Percentiles rank a stretch among this genome's conserved stretches.
Conservation (phyloP, 139 green algal species). For the Chlamydomonas eustigma region DNA sequence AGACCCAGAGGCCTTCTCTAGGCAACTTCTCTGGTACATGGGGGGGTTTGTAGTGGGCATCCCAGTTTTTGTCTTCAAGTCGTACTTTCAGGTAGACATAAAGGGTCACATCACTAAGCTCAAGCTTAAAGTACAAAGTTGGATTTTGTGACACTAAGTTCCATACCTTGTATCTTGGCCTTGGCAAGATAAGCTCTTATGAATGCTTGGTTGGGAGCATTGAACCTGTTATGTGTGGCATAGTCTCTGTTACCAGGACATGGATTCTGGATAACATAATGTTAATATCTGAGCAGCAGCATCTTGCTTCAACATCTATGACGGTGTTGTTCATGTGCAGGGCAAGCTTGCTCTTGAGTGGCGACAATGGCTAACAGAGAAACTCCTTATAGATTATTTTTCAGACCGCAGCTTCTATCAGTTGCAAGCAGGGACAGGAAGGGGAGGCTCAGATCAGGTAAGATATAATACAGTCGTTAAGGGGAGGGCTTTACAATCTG, state of each 20-base stretch:
- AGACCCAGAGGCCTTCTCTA: conserved; percentile 67
- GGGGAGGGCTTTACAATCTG: too few species aligned
- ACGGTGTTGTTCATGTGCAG: too few species aligned
- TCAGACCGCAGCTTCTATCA: conserved; percentile 84
- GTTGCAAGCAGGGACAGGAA: conserved; percentile 49
- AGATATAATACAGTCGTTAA: too few species aligned
- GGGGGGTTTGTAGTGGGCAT: conserved; percentile 67
- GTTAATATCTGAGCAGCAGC: too few species aligned
- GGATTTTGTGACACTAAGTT: too few species aligned
- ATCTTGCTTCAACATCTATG: too few species aligned
- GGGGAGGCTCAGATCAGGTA: neutral
- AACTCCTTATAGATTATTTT: conserved; percentile 84
- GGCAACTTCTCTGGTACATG: conserved; percentile 76
- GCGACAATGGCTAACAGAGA: conserved; percentile 91
- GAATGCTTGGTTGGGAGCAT: too few species aligned
- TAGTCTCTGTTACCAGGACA: too few species aligned
- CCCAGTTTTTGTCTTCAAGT: conserved; percentile 90
- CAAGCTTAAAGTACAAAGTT: neutral
- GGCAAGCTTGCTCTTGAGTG: conserved; percentile 84
- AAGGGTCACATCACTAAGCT: neutral
- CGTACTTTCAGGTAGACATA: conserved; percentile 62
- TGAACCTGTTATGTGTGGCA: too few species aligned
- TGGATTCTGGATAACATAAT: too few species aligned
- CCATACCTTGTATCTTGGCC: too few species aligned
- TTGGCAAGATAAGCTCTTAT: too few species aligned